Conservation (phyloP, 2,329 filamentous ascomycete species). For the Massarina eburnea region DNA sequence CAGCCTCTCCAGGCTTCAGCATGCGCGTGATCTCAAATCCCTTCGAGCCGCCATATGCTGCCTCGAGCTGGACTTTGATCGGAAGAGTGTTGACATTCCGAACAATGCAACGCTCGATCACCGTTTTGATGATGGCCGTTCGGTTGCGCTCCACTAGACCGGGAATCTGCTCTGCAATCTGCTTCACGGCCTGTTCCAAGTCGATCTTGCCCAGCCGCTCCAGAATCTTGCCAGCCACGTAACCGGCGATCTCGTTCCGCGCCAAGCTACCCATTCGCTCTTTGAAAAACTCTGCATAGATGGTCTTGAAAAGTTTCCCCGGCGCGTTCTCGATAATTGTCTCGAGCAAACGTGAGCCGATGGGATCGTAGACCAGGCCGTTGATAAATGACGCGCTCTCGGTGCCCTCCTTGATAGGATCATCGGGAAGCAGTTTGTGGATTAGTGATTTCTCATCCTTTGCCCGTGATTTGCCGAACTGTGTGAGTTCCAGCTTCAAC, state of each 20-base stretch:
- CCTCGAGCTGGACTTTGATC: slow-evolving; percentile 60
- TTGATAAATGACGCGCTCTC: slow-evolving; percentile 81
- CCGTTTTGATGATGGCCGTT: slow-evolving; percentile 74
- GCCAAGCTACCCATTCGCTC: slow-evolving; percentile 77
- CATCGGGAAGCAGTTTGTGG: slow-evolving; percentile 76
- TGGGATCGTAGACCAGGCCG: slow-evolving; percentile 82
- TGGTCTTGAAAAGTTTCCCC: slow-evolving; percentile 85
- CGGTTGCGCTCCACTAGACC: slow-evolving; percentile 74
- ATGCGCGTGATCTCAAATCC: slow-evolving; percentile 60
- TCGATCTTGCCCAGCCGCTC: slow-evolving; percentile 86
- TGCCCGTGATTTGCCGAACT: slow-evolving; percentile 67
- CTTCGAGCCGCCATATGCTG: slow-evolving; percentile 56
- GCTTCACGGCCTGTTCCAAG: slow-evolving; percentile 69
- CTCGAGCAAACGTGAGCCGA: slow-evolving; percentile 88
- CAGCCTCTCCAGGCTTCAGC: slow-evolving; percentile 58
- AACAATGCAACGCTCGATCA: slow-evolving; percentile 80
- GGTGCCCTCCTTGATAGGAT: slow-evolving; percentile 70
- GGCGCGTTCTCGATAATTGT: slow-evolving; percentile 79
- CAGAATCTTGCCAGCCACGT: slow-evolving; percentile 80
- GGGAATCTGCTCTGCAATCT: slow-evolving; percentile 72
- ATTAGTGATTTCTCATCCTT: slow-evolving; percentile 71
- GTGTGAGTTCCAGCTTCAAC: slow-evolving; percentile 78
- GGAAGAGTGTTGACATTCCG: slow-evolving; percentile 61
- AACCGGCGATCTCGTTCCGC: slow-evolving; percentile 87
- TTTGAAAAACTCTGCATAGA: slow-evolving; percentile 79